These are phyloP conservation scores for Phragmites australis DNA, from an alignment of 176 grass and related monocot species.

Conservation along the genomic window DNA sequence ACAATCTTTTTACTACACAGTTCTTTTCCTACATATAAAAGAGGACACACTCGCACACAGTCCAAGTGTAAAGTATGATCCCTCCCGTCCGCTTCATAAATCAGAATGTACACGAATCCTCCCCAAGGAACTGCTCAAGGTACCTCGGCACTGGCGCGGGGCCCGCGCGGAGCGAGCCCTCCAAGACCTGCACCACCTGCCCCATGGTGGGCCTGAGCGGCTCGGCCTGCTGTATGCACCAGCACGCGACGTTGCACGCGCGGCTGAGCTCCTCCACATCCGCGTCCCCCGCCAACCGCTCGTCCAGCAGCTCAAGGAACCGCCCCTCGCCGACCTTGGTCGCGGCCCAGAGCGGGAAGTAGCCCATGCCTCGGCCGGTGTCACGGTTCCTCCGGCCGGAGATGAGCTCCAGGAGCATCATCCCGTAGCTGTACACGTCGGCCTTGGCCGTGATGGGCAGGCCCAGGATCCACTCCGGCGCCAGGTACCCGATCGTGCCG, in stretches of 20 bases:
- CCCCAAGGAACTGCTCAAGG: slow-evolving; percentile 22
- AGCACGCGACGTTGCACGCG: slow-evolving; percentile 45
- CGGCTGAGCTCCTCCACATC: slow-evolving; percentile 33
- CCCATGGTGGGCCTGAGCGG: slow-evolving; percentile 39
- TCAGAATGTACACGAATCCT: neutral
- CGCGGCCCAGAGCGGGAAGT: slow-evolving; percentile 51
- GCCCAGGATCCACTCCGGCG: slow-evolving; percentile 55
- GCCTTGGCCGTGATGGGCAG: too few species aligned
- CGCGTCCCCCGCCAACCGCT: slow-evolving; percentile 32
- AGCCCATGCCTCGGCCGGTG: slow-evolving; percentile 6
- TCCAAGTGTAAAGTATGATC: too few species aligned
- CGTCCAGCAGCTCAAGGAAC: slow-evolving; percentile 41
- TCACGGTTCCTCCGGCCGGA: slow-evolving; percentile 54
- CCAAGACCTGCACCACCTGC: slow-evolving; percentile 37
- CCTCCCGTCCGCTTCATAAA: too few species aligned
- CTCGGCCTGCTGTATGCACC: slow-evolving; percentile 48
- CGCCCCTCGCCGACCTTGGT: slow-evolving; percentile 33
- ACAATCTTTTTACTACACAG: too few species aligned
- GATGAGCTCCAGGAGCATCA: slow-evolving; percentile 56
- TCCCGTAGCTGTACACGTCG: slow-evolving; percentile 60
- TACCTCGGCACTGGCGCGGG: slow-evolving; percentile 37
- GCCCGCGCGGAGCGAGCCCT: slow-evolving; percentile 28
- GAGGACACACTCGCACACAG: too few species aligned
- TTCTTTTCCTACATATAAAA: too few species aligned
- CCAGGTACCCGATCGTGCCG: slow-evolving; percentile 56